A percentile compares a stretch with the other conserved stretches of the same genome.
Conservation (phyloP, 441 rosid genomes). For the Bruguiera hainesii region DNA sequence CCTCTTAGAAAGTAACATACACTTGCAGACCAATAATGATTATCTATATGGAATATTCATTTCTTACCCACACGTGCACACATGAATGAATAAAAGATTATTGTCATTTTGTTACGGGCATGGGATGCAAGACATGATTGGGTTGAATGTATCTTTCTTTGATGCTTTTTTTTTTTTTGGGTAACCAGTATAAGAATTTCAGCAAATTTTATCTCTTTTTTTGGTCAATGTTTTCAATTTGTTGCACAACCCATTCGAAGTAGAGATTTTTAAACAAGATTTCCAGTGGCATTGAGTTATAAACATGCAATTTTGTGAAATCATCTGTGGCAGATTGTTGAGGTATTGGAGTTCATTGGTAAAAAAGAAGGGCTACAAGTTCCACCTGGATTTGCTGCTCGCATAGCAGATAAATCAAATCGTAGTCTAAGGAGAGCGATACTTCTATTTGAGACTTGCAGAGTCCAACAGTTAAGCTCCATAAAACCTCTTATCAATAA, state of each 20-base stretch:
- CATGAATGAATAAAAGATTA: too few species aligned
- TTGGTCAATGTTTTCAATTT: background rate
- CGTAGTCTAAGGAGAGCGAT: constrained; percentile 87
- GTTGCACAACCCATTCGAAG: background rate
- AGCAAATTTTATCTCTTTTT: background rate
- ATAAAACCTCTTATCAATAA: constrained; percentile 4
- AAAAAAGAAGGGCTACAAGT: constrained; percentile 81
- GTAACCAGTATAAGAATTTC: background rate
- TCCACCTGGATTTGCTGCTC: constrained; percentile 76
- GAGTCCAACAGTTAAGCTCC: constrained; percentile 82
- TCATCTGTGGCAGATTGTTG: constrained; percentile 47
- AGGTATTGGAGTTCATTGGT: constrained; percentile 76
- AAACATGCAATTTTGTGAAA: background rate
- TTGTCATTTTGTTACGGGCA: too few species aligned
- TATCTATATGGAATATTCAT: background rate
- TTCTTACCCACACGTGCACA: background rate
- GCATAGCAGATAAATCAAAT: constrained; percentile 79
- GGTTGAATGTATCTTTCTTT: background rate
- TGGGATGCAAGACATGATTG: background rate
- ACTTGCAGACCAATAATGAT: background rate
- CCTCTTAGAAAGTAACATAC: constrained; percentile 2
- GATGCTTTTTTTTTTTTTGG: background rate
- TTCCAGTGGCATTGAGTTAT: background rate
- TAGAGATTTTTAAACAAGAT: background rate
- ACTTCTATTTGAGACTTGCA: constrained; percentile 83